These are phyloP conservation scores for Xylona heveae DNA, from an alignment of 495 filamentous ascomycete species.

Conservation along the genomic window DNA sequence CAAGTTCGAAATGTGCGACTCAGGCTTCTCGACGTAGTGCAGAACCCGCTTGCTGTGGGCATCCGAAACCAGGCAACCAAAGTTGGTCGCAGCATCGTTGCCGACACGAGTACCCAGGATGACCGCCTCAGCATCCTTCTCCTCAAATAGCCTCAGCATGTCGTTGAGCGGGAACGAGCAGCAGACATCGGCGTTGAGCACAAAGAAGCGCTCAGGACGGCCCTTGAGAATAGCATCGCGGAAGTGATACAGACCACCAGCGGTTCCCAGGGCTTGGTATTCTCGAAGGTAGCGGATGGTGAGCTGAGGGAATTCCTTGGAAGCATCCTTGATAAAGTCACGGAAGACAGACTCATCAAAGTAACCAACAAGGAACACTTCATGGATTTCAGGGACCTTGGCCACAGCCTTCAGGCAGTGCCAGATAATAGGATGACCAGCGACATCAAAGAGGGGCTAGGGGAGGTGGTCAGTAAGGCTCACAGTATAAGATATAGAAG, in stretches of 20 bases:
- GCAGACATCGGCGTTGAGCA: conserved; percentile 97
- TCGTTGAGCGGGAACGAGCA: conserved; percentile 93
- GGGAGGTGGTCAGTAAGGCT: conserved; percentile 3
- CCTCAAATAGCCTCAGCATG: conserved; percentile 84
- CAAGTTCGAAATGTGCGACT: conserved; percentile 92
- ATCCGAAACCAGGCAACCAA: conserved; percentile 95
- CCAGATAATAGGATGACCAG: conserved; percentile 93
- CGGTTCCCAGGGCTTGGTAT: conserved; percentile 91
- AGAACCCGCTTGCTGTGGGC: conserved; percentile 86
- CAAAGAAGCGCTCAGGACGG: conserved; percentile 82
- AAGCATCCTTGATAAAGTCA: conserved; percentile 86
- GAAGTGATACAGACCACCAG: conserved; percentile 96
- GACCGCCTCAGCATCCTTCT: conserved; percentile 92
- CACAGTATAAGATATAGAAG: conserved; percentile 6
- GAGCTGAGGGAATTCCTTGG: conserved; percentile 69
- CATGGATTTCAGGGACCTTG: conserved; percentile 79
- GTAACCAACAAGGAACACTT: conserved; percentile 96
- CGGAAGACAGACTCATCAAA: conserved; percentile 95
- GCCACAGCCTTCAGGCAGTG: conserved; percentile 86
- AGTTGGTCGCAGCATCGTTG: conserved; percentile 86
- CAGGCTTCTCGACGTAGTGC: conserved; percentile 99
- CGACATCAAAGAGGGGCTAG: conserved; percentile 95
- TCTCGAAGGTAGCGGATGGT: conserved; percentile 91
- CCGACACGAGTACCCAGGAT: conserved; percentile 85
- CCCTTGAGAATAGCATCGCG: conserved; percentile 97